Conservation (phyloP, 768 basidiomycete species). For the Serendipita indica region DNA sequence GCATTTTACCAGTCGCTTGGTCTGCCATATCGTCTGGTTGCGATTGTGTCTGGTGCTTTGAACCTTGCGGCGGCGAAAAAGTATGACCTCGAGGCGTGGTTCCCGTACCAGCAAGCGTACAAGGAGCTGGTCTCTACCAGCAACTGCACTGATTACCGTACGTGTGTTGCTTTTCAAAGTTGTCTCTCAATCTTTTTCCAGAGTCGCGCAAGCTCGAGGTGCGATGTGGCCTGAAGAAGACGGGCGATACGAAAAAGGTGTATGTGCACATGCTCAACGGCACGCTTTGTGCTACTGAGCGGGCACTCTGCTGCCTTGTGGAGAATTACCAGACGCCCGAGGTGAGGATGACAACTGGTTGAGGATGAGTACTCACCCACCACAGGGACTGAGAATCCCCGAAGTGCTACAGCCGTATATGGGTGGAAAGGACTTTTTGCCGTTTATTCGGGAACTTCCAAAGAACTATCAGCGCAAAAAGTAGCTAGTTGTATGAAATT, state of each 20-base stretch:
- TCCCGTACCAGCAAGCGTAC: conserved; percentile 91
- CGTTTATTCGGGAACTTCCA: conserved; percentile 34
- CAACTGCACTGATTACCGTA: conserved; percentile 99
- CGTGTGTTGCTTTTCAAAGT: conserved; percentile 24
- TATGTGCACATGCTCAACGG: conserved; percentile 99
- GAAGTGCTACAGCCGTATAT: conserved; percentile 87
- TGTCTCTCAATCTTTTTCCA: conserved; percentile 22
- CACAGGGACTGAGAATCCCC: conserved; percentile 77
- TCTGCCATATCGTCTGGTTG: conserved; percentile 81
- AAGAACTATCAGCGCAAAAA: not conserved
- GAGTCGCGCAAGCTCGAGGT: conserved; percentile 90
- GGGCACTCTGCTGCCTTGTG: conserved; percentile 91
- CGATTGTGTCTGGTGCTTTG: conserved; percentile 89
- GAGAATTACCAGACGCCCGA: conserved; percentile 97
- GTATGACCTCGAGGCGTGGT: conserved; percentile 97
- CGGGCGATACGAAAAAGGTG: conserved; percentile 78
- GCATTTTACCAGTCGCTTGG: conserved; percentile 93
- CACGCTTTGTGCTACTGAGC: conserved; percentile 92
- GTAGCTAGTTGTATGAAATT: too few relatives aligned
- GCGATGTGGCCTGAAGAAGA: conserved; percentile 78
- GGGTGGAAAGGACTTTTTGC: conserved; percentile 84
- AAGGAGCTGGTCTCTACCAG: conserved; percentile 97
- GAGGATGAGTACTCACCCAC: conserved; percentile 2
- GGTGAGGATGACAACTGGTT: conserved; percentile 28
- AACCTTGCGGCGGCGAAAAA: conserved; percentile 97